A percentile compares a stretch with the other conserved stretches of the same genome.
phyloP scores from a whole-genome alignment of 2,329 filamentous ascomycete species.

The Chrysosporium queenslandicum region DNA sequence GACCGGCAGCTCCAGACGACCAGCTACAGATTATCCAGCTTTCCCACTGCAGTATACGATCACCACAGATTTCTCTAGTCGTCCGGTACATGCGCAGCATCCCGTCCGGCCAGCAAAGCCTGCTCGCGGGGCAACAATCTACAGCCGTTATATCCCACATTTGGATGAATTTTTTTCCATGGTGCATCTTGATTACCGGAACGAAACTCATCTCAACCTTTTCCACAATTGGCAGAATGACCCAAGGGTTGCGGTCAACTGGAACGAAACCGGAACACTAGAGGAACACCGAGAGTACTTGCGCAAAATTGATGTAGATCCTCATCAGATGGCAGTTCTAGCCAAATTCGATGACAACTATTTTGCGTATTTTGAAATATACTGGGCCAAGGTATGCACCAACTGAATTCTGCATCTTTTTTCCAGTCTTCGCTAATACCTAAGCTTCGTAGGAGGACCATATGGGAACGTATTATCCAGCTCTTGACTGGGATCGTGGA shows the following conservation, averaged over 20 bases:
- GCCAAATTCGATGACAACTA: slow-evolving; percentile 59
- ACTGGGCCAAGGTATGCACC: slow-evolving; percentile 57
- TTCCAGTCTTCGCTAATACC: slow-evolving; percentile 3
- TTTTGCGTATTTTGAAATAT: slow-evolving; percentile 72
- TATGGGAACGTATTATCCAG: slow-evolving; percentile 49
- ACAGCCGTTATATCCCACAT: slow-evolving; percentile 69
- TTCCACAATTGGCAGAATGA: slow-evolving; percentile 80
- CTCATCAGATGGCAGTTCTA: slow-evolving; percentile 60
- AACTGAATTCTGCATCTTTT: not conserved
- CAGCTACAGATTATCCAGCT: slow-evolving; percentile 24
- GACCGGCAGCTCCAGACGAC: slow-evolving; percentile 20
- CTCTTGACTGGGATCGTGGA: slow-evolving; percentile 49
- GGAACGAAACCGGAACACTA: slow-evolving; percentile 67
- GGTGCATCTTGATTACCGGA: slow-evolving; percentile 56
- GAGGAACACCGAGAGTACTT: slow-evolving; percentile 67
- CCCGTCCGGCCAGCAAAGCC: slow-evolving; percentile 64
- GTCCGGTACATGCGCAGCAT: slow-evolving; percentile 53
- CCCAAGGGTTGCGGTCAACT: slow-evolving; percentile 66
- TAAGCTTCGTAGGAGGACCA: slow-evolving; percentile 43
- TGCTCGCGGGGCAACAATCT: slow-evolving; percentile 56
- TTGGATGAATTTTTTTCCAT: slow-evolving; percentile 67
- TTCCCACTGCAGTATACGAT: slow-evolving; percentile 33
- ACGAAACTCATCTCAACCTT: slow-evolving; percentile 55
- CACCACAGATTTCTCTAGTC: slow-evolving; percentile 40
- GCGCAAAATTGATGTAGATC: slow-evolving; percentile 56